A percentile compares a stretch with the other conserved stretches of the same genome.
These are phyloP conservation scores for Penicillium manginii DNA, from an alignment of 495 filamentous ascomycete genomes.

Conservation along the genomic window DNA sequence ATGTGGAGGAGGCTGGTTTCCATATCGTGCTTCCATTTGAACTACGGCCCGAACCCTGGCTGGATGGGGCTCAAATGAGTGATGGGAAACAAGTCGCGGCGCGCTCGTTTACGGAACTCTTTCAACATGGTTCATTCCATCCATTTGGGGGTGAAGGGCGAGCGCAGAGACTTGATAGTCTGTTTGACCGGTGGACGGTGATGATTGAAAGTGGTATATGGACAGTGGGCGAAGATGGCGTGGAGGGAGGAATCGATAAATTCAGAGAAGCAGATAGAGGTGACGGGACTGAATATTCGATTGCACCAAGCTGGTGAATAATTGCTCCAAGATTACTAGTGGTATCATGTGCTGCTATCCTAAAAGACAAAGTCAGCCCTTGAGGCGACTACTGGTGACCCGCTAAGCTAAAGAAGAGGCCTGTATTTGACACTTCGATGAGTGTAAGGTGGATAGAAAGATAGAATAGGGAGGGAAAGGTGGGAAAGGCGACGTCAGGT, in stretches of 20 bases:
- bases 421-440: no score
- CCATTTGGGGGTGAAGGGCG: constrained; percentile 40
- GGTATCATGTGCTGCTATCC: no score
- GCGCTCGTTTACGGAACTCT: constrained; percentile 31
- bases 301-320: constrained; percentile 38
- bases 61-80: constrained; percentile 29
- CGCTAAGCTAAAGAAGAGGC: no score
- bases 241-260: constrained; percentile 42
- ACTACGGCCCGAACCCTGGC: constrained; percentile 4
- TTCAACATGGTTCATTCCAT: constrained; percentile 41
- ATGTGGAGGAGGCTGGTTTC: constrained; percentile 26
- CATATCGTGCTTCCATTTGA: constrained; percentile 26
- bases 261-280: constrained; percentile 41
- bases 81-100: constrained; percentile 30
- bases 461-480: no score
- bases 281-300: constrained; percentile 38
- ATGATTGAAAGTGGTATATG: constrained; percentile 44
- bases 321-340: no score
- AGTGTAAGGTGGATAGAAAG: no score
- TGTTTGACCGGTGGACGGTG: constrained; percentile 37
- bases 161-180: constrained; percentile 37
- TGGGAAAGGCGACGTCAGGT: no score
- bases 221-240: constrained; percentile 43
- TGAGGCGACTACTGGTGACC: no score
- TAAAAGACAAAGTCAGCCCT: no score